Conservation (phyloP, 2,329 filamentous ascomycete genomes). For the Trichoderma sp. region DNA sequence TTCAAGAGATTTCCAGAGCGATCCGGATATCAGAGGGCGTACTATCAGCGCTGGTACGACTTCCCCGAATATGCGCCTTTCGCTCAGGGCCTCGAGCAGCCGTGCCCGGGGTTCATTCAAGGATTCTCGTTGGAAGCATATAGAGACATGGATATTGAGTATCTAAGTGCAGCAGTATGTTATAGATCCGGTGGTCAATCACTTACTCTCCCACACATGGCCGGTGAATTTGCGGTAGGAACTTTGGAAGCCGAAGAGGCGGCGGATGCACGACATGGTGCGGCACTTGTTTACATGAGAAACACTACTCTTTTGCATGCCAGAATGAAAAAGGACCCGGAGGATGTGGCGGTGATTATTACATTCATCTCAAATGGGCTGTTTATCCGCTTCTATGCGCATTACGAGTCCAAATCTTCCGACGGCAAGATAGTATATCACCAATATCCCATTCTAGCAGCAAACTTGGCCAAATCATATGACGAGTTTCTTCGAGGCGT, state of each 20-base stretch:
- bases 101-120: constrained; percentile 10
- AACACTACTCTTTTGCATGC: constrained; percentile 35
- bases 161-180: background rate
- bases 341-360: constrained; percentile 33
- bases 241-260: constrained; percentile 28
- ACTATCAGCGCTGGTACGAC: constrained; percentile 3
- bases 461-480: constrained; percentile 30
- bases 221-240: constrained; percentile 35
- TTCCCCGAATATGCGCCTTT: constrained; percentile 16
- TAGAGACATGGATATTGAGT: background rate
- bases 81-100: constrained; percentile 6
- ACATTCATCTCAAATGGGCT: constrained; percentile 38
- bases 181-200: constrained; percentile 23
- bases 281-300: constrained; percentile 37
- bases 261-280: constrained; percentile 36
- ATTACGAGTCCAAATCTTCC: constrained; percentile 33
- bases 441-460: constrained; percentile 32
- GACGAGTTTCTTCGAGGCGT: constrained; percentile 30
- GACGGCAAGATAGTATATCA: constrained; percentile 33
- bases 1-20: background rate
- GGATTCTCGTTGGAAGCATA: background rate
- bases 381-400: constrained; percentile 35
- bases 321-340: constrained; percentile 28
- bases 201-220: constrained; percentile 36
- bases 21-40: background rate